These are phyloP conservation scores for Mycena rebaudengoi DNA, from an alignment of 768 basidiomycete genomes.

Conservation along the genomic window DNA sequence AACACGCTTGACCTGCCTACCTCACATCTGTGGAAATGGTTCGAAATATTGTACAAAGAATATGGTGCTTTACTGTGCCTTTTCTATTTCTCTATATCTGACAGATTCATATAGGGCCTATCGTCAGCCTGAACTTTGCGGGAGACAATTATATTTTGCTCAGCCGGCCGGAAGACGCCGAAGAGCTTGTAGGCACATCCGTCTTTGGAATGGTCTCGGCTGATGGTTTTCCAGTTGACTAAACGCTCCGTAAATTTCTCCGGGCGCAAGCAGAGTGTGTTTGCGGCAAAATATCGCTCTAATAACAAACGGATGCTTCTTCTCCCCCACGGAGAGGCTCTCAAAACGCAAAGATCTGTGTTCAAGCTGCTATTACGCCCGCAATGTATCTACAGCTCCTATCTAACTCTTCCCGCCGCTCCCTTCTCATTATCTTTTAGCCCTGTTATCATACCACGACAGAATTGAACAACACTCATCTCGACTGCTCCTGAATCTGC, in stretches of 20 bases:
- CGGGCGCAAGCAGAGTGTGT: neutral
- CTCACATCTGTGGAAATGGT: neutral
- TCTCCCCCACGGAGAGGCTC: neutral
- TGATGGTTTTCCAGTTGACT: neutral
- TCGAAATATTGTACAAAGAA: neutral
- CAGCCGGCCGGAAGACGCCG: neutral
- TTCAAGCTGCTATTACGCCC: neutral
- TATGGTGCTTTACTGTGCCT: neutral
- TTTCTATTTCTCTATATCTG: neutral
- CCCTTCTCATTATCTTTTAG: neutral
- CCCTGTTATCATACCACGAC: neutral
- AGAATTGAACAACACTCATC: neutral
- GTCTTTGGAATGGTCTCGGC: neutral
- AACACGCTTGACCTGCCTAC: neutral
- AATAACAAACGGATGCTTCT: conserved; percentile 8
- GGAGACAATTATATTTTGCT: neutral
- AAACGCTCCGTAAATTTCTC: neutral
- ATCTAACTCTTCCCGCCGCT: neutral
- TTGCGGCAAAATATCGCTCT: neutral
- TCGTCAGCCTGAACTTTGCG: neutral
- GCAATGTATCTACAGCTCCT: neutral
- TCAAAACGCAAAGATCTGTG: neutral
- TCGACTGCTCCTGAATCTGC: neutral
- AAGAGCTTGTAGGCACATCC: neutral
- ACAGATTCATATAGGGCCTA: neutral